Evolutionary conservation across 352 stramenopile species (phyloP), one percentile per base, ranked within the genome.

Genomic region (Phytophthora multivora): DNA sequence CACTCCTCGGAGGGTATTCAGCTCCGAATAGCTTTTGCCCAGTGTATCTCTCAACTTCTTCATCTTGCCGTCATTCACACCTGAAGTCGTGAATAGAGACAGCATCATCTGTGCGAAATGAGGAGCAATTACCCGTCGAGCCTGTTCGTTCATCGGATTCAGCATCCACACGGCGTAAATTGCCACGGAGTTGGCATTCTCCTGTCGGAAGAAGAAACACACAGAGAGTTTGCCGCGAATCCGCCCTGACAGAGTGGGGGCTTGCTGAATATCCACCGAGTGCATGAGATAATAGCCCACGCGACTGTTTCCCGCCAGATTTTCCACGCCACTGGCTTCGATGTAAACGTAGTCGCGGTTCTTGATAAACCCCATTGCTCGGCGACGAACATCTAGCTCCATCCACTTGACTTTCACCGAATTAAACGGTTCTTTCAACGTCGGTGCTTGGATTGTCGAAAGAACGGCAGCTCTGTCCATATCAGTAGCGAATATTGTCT

Each of bases 261-360:
- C 51, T 36, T 66, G 51, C 13, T 59, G 53, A 4, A 75, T 43
- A 21, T 69, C 49, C 2, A 83, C 51, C 23, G 77, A 83, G 25
- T 86, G 73, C 48, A 80, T 62, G 6, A 72, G 35, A 38, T 80
- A 69, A 57, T 80, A 81, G 25, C 76, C 76, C 6, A 85, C 61
- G 25, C 59, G 69, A 21, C 77, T 61, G 40, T 50, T 67, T 51
- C 57, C 69, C 2, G 51, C 18, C 0, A 78, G 54, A 1, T 48
- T 35, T 2, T 69, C 70, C 30, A 83, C 45, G 0, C 79, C 79
- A 2, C 66, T 77, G 28, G 71, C 62, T 47, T 88, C 69, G 42
- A 86, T 57, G 55, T 77, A 86, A 39, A 86, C 74, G 39, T 78
- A 73, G 63, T 88, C 79, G 26, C 79, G 79, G 47, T 73, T 70